These are phyloP conservation scores for Didymosphaeria variabile DNA, from an alignment of 2,329 filamentous ascomycete genomes.

Conservation along the genomic window DNA sequence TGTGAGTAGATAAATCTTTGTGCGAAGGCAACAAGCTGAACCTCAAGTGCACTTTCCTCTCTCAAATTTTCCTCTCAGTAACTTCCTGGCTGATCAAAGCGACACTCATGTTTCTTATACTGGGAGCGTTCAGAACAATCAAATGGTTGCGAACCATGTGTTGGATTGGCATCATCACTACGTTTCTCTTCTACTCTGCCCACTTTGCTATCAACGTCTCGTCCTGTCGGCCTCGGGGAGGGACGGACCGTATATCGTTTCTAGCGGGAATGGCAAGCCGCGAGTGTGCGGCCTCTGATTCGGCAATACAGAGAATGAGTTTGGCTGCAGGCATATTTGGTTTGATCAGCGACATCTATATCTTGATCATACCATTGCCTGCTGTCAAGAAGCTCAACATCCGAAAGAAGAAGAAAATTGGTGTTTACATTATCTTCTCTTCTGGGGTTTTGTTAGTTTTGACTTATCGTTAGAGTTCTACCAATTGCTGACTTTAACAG, in stretches of 20 bases:
- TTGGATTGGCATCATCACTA: slow-evolving; percentile 10
- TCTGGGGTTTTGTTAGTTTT: slow-evolving; percentile 8
- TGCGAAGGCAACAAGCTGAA: too few relatives aligned
- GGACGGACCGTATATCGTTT: slow-evolving; percentile 7
- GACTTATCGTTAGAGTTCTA: neutral
- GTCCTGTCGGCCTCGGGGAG: slow-evolving; percentile 16
- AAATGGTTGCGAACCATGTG: neutral
- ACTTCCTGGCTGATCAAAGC: slow-evolving; percentile 13
- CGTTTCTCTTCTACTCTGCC: slow-evolving; percentile 4
- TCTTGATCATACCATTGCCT: slow-evolving; percentile 12
- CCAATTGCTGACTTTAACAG: neutral
- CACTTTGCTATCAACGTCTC: neutral
- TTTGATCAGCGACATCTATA: slow-evolving; percentile 10
- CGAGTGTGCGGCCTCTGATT: neutral
- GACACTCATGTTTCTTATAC: slow-evolving; percentile 10
- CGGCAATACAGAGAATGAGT: neutral
- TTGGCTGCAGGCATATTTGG: neutral
- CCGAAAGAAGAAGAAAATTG: slow-evolving; percentile 3
- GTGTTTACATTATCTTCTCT: slow-evolving; percentile 14
- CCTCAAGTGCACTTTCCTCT: neutral
- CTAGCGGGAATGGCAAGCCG: slow-evolving; percentile 11
- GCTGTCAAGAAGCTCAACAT: slow-evolving; percentile 10
- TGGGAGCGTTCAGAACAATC: slow-evolving; percentile 14
- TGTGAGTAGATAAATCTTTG: neutral
- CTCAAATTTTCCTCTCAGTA: neutral